phyloP scores from a whole-genome alignment of 1,139 yeast genomes.

The Saccharomyces hybrid region DNA sequence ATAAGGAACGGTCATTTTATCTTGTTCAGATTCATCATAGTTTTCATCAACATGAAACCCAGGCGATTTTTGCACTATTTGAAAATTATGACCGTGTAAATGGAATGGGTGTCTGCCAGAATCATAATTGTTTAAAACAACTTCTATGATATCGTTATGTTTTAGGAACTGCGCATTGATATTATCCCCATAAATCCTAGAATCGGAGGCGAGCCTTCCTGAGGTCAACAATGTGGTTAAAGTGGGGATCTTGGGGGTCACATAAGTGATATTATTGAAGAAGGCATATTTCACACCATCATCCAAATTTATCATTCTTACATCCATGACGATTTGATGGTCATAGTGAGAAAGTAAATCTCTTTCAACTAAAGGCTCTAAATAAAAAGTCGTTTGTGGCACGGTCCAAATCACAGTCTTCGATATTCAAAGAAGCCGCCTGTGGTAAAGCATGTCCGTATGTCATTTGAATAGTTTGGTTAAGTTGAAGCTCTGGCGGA shows the following conservation, averaged over 20 bases:
- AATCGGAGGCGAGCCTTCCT: conserved; percentile 41
- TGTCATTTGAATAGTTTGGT: conserved; percentile 47
- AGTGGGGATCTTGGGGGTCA: conserved; percentile 60
- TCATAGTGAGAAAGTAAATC: conserved; percentile 52
- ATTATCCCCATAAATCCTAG: conserved; percentile 58
- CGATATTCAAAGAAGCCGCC: conserved; percentile 23
- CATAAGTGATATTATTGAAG: conserved; percentile 59
- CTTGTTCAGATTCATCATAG: conserved; percentile 43
- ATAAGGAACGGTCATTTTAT: conserved; percentile 36
- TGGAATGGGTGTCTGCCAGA: conserved; percentile 79
- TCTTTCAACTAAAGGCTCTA: conserved; percentile 39
- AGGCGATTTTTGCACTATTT: conserved; percentile 53
- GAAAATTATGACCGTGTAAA: conserved; percentile 73
- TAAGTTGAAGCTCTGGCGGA: conserved; percentile 46
- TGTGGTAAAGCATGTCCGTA: conserved; percentile 38
- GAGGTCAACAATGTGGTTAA: conserved; percentile 49
- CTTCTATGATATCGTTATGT: conserved; percentile 54
- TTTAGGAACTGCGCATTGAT: conserved; percentile 56
- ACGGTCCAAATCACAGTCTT: conserved; percentile 15
- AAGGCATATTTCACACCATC: conserved; percentile 72
- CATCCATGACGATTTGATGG: conserved; percentile 48
- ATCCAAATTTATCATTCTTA: conserved; percentile 60
- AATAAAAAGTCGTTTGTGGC: conserved; percentile 50
- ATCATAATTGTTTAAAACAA: conserved; percentile 64
- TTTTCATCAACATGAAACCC: conserved; percentile 33